phyloP scores from a whole-genome alignment of 73 alveolate species.

The Symbiodinium natans region DNA sequence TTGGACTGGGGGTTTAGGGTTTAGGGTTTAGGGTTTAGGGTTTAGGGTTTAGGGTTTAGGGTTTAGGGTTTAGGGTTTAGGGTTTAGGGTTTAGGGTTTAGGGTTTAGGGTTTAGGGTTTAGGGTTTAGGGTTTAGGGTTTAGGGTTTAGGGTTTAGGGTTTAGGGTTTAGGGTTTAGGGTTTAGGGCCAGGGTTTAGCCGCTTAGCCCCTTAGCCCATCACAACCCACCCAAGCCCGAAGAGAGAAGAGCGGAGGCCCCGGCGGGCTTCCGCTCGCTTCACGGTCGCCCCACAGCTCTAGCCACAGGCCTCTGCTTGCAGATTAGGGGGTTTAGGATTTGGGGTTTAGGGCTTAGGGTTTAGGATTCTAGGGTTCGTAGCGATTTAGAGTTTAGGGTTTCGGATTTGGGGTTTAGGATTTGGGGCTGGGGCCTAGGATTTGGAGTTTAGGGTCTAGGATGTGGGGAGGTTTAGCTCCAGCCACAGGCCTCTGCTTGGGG shows the following conservation, averaged over 20 bases:
- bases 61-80: too few species aligned
- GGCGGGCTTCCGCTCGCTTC: slow-evolving; percentile 86
- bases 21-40: too few species aligned
- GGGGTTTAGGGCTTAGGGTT: neutral
- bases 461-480: too few species aligned
- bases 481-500: too few species aligned
- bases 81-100: too few species aligned
- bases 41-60: too few species aligned
- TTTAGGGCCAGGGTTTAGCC: neutral
- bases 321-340: neutral
- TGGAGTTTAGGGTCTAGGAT: too few species aligned
- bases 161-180: slow-evolving; percentile 5
- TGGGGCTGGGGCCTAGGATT: neutral
- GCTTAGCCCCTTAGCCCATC: neutral
- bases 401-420: neutral
- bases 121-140: too few species aligned
- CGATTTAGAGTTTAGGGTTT: neutral
- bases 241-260: neutral
- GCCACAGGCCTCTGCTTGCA: slow-evolving; percentile 2
- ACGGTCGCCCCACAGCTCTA: slow-evolving; percentile 85
- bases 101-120: too few species aligned
- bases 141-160: too few species aligned
- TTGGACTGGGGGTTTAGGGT: too few species aligned
- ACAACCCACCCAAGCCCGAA: neutral
- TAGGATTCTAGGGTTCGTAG: neutral